Percentiles rank a stretch among this genome's conserved stretches.
Evolutionary conservation across 257 asterid species (phyloP).

Genomic region (Penstemon newberryi): DNA sequence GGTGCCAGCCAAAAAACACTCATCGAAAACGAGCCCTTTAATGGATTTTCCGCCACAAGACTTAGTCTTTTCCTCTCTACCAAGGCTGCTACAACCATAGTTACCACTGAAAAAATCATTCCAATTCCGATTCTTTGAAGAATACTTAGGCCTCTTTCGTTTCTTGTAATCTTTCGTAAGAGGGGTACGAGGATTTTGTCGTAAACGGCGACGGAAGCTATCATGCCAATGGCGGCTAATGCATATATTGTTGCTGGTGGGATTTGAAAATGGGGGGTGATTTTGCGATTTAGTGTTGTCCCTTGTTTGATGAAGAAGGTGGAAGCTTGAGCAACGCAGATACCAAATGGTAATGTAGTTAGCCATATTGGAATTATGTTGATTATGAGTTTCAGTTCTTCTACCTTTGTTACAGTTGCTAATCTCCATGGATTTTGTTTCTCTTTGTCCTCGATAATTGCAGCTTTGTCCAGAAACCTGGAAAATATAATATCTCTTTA

Average conservation of each 20-base stretch:
- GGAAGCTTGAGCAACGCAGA: conserved; percentile 61
- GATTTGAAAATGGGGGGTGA: conserved; percentile 41
- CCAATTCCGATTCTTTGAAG: conserved; percentile 82
- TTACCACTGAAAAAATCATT: conserved; percentile 50
- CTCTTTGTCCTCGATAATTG: conserved; percentile 49
- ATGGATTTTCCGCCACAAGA: conserved; percentile 31
- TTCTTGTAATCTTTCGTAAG: conserved; percentile 48
- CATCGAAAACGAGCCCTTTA: conserved; percentile 50
- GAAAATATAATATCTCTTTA: conserved; percentile 3
- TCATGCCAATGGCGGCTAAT: conserved; percentile 72
- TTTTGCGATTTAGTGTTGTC: conserved; percentile 43
- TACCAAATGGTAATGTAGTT: conserved; percentile 67
- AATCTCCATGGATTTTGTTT: conserved; percentile 57
- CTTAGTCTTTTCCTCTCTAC: conserved; percentile 58
- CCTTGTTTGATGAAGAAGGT: conserved; percentile 84
- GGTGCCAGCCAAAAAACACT: conserved; percentile 94
- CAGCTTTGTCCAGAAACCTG: conserved; percentile 91
- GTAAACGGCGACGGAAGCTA: conserved; percentile 51
- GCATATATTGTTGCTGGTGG: conserved; percentile 76
- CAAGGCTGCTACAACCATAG: conserved; percentile 67
- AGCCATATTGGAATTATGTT: conserved; percentile 81
- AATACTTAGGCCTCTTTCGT: conserved; percentile 63
- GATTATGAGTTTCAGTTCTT: conserved; percentile 62
- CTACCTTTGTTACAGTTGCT: conserved; percentile 61
- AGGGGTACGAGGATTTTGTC: conserved; percentile 70